These are phyloP conservation scores for Microstroma glucosiphilum DNA, from an alignment of 1,284 basidiomycete genomes.

Conservation along the genomic window DNA sequence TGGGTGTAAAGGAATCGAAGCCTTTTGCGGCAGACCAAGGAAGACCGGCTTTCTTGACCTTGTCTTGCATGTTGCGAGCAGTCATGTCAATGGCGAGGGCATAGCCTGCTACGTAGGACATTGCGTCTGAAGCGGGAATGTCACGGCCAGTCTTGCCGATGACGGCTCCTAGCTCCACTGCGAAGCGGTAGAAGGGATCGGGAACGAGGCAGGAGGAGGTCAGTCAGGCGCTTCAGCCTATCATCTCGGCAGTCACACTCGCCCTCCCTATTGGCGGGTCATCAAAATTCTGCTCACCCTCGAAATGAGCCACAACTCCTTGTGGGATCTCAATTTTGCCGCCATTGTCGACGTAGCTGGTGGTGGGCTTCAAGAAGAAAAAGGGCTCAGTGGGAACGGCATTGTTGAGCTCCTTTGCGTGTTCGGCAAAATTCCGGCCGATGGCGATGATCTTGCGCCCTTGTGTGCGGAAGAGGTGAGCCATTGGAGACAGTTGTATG, in stretches of 20 bases:
- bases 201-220: conserved; percentile 9
- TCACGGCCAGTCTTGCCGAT: conserved; percentile 80
- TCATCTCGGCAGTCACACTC: conserved; percentile 54
- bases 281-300: conserved; percentile 59
- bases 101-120: conserved; percentile 81
- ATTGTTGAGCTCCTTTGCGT: conserved; percentile 87
- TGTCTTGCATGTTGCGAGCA: conserved; percentile 81
- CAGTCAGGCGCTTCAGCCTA: neutral
- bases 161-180: conserved; percentile 89
- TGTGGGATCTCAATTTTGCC: conserved; percentile 77
- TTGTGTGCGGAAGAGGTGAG: conserved; percentile 25
- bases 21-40: conserved; percentile 92
- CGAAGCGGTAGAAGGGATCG: conserved; percentile 42
- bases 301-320: conserved; percentile 79
- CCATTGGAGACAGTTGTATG: too few species aligned
- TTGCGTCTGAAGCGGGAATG: conserved; percentile 67
- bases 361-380: conserved; percentile 96
- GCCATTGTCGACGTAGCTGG: conserved; percentile 70
- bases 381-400: conserved; percentile 87
- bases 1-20: conserved; percentile 80
- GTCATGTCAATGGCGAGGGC: conserved; percentile 93
- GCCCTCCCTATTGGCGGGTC: conserved; percentile 55
- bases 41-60: conserved; percentile 81
- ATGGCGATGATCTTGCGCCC: conserved; percentile 64
- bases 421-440: conserved; percentile 59